phyloP scores from a whole-genome alignment of 2,329 filamentous ascomycete species.

The Xylariaceae sp. region DNA sequence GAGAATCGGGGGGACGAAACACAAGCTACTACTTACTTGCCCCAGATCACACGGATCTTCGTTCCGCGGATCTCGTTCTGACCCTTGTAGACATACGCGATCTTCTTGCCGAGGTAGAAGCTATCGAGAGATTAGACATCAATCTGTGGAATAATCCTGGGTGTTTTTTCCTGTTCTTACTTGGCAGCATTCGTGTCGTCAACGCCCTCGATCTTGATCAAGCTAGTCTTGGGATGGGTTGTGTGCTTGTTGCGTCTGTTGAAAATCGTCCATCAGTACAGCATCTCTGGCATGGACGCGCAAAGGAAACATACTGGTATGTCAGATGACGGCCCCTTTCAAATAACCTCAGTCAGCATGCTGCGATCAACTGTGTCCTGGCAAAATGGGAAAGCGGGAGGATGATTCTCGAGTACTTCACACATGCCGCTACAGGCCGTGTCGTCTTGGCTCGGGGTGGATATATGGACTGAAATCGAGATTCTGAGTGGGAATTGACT shows the following conservation, averaged over 20 bases:
- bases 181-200: slow-evolving; percentile 84
- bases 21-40: slow-evolving; percentile 66
- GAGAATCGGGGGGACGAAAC: too few relatives aligned
- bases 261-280: too few relatives aligned
- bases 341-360: slow-evolving; percentile 22
- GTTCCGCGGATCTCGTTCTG: slow-evolving; percentile 92
- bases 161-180: slow-evolving; percentile 47
- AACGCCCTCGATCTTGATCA: slow-evolving; percentile 99
- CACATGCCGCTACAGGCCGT: slow-evolving; percentile 2
- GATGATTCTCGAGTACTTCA: too few relatives aligned
- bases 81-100: slow-evolving; percentile 97
- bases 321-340: slow-evolving; percentile 93
- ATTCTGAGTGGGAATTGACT: slow-evolving; percentile 46
- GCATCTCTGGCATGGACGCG: too few relatives aligned
- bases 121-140: slow-evolving; percentile 35
- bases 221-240: slow-evolving; percentile 83
- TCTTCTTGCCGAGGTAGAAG: slow-evolving; percentile 99
- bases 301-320: slow-evolving; percentile 59
- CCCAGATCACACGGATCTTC: slow-evolving; percentile 99
- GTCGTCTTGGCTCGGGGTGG: slow-evolving; percentile 5
- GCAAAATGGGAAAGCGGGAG: too few relatives aligned
- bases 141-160: slow-evolving; percentile 1
- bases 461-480: too few relatives aligned
- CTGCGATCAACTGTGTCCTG: background rate
- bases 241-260: slow-evolving; percentile 73